Evolutionary conservation across 2,329 filamentous ascomycete genomes (phyloP).

Genomic region (Thelonectria rubi): DNA sequence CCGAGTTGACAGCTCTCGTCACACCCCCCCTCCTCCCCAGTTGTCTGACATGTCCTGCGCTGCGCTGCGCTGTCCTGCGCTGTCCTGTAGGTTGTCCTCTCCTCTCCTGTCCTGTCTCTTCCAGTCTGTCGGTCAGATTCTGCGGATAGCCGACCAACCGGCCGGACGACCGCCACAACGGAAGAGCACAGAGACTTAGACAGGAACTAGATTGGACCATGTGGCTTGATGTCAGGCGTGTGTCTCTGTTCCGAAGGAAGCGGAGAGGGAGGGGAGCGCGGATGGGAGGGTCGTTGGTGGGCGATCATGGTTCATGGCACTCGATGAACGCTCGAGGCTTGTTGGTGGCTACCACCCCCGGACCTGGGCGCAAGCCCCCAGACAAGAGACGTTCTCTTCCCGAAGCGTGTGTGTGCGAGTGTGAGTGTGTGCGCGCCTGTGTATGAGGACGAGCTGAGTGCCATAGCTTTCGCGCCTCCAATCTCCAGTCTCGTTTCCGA

Average conservation of each 20-base stretch:
- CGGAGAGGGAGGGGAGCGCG: slow-evolving; percentile 6
- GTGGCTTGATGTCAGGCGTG: slow-evolving; percentile 28
- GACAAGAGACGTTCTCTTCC: slow-evolving; percentile 10
- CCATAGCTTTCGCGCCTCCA: slow-evolving; percentile 12
- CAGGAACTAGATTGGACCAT: slow-evolving; percentile 22
- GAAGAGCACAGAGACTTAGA: slow-evolving; percentile 19
- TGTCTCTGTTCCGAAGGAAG: slow-evolving; percentile 6
- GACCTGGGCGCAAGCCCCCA: slow-evolving; percentile 23
- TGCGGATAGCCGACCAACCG: slow-evolving; percentile 29
- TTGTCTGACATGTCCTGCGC: slow-evolving; percentile 1
- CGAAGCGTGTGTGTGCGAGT: neutral
- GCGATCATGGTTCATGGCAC: slow-evolving; percentile 39
- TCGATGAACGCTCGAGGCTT: slow-evolving; percentile 38
- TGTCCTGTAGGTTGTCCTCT: neutral
- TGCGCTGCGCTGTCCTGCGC: neutral
- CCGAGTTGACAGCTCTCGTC: neutral
- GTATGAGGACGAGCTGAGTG: slow-evolving; percentile 6
- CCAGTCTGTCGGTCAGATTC: slow-evolving; percentile 14
- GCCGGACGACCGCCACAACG: slow-evolving; percentile 27
- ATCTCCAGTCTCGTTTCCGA: slow-evolving; percentile 8
- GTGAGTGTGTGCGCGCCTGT: neutral
- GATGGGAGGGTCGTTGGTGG: slow-evolving; percentile 26
- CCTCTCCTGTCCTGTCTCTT: neutral
- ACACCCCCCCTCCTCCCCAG: slow-evolving; percentile 14
- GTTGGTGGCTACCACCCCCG: slow-evolving; percentile 24